Percentiles rank a stretch among this genome's conserved stretches.
These are phyloP conservation scores for Psidium friedrichsthalianum DNA, from an alignment of 345 rosid genomes.

Conservation along the genomic window DNA sequence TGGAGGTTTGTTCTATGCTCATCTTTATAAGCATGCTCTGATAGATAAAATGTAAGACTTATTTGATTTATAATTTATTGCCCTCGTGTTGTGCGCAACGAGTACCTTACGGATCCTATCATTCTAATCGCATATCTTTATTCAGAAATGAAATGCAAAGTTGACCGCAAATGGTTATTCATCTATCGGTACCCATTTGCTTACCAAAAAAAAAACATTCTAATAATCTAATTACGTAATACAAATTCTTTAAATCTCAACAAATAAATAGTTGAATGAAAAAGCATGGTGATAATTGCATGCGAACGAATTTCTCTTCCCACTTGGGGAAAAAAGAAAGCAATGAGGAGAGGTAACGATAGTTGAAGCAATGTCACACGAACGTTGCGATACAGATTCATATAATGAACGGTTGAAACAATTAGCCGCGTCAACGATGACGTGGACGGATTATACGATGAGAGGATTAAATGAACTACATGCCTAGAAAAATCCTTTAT, in stretches of 20 bases:
- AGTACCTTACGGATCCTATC: neutral
- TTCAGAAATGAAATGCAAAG: neutral
- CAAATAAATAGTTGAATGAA: neutral
- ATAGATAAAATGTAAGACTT: too few relatives aligned
- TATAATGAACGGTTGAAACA: neutral
- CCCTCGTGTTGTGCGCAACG: neutral
- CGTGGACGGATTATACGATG: accelerated
- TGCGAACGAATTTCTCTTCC: neutral
- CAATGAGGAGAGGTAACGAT: neutral
- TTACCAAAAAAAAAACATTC: too few relatives aligned
- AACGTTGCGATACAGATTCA: accelerated
- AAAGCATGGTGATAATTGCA: neutral
- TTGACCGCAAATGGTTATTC: neutral
- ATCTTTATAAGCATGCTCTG: too few relatives aligned
- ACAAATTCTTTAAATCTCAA: neutral
- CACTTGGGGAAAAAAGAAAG: too few relatives aligned
- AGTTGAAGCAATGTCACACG: accelerated
- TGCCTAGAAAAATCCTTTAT: neutral
- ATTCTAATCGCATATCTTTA: neutral
- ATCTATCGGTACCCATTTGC: neutral
- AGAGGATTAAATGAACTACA: neutral
- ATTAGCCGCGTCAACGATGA: neutral
- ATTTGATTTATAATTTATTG: too few relatives aligned
- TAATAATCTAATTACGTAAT: too few relatives aligned
- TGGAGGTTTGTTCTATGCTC: too few relatives aligned